Base-by-base conservation (phyloP, 2,329 filamentous ascomycete genomes). In the Paraphoma chrysanthemicola region DNA sequence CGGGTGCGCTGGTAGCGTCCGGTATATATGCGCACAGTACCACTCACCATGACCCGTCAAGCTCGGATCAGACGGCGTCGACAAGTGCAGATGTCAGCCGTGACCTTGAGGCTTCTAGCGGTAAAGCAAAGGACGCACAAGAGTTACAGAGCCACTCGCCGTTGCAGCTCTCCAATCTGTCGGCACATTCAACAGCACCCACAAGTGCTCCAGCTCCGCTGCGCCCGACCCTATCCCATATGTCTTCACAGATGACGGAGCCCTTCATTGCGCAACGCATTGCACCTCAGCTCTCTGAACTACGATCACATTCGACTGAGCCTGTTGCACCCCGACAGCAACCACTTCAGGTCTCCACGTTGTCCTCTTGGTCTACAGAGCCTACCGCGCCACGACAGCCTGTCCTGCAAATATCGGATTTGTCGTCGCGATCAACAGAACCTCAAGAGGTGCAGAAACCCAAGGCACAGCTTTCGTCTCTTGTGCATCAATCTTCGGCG, bases 141-240 rank as follows among this genome's bases (percentile, higher is more conserved):
- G 45, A 44, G 2, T 17, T 12, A 7, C 44, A 48, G 30, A 53
- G 44, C 31, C 61, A 51, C 17, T 55, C 67, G 56, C 48, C 59
- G 23, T 36, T 70, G 51, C 57, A 60, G 18, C 44, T 72, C 53
- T 77, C 75, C n/a, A 53, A 52, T 7, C 48, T 76, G 28, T 65
- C 63, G 23, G 55, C 63, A 46, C 72, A 71, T 53, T 62, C 65
- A 11, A 71, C 70, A 11, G 69, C 64, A 38, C 73, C 73, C 10
- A 54, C 57, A 6, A 59, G 62, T 17, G 44, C 58, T n/a, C 57
- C 62, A 36, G 60, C 56, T 44, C 57, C 60, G 30, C 47, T 54
- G 5, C 56, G 60, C 14, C 60, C 67, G 7, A 56, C 65, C 8
- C 63, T 69, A 10, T 73, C 71, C n/a, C 41, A 51, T 17, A 56